Evolutionary conservation across 2,329 filamentous ascomycete species (phyloP), one percentile per base, ranked within the genome.

Genomic region (Venturiaceae sp.): DNA sequence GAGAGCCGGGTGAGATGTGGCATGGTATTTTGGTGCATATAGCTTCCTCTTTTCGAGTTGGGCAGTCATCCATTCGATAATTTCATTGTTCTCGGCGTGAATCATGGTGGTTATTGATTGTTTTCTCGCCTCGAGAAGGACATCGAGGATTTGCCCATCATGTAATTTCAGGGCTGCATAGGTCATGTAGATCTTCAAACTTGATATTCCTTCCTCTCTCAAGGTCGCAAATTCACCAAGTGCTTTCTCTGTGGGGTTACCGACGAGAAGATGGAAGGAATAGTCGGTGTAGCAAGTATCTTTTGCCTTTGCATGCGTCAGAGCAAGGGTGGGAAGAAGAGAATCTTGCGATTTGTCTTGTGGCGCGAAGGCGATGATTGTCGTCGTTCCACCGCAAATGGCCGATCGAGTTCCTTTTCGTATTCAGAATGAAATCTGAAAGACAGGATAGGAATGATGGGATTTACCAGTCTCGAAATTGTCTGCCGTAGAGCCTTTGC

Each of bases 41-140:
- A 79, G 66, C 23, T 74, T 71, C 32, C 72, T 70, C 53, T 75
- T 72, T 61, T 81, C 79, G 14, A 82, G 74, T 56, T 79, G 77
- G 37, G 74, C 72, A 1, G 78, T 81, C 60, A 81, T 76, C 78
- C 77, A 81, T 55, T 78, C 72, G 36, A 82, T 76, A 63, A 79
- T 74, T 59, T 78, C 75, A 60, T 72, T 71, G 61, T 76, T 77
- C 62, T 78, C 76, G 5, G 76, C 75, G 60, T 78, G 76, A 16
- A 79, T 73, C 75, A 79, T 77, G 33, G 75, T 77, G 13, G 75
- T 77, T 63, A 78, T 75, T 2, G 73, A 73, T 1, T 74, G 66
- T 2, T 71, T 69, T 13, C 78, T 74, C 9, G 74, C 71, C 5
- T 68, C 71, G 59, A 80, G 73, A 55, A 84, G 67, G 13, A 83